Evolutionary conservation across 768 basidiomycete genomes (phyloP), one percentile per base, ranked within the genome.

Genomic region (Auricularia auricula-judae): DNA sequence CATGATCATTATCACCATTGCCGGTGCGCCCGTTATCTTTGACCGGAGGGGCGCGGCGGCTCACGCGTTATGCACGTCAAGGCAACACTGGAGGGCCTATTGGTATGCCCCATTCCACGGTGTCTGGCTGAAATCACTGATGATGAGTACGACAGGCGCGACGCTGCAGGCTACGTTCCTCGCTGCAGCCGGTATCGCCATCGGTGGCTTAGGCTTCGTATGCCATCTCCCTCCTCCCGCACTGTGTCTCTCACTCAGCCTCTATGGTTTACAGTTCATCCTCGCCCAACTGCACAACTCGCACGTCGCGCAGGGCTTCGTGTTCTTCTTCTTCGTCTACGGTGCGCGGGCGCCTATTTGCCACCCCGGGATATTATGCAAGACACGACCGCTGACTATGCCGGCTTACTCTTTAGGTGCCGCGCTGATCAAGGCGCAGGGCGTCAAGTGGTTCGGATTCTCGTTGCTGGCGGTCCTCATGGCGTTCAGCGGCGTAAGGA

Each of bases 271-370:
- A 23, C 23, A 59, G 56, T 59, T n/a, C 56, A 71, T 75, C 16
- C 67, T 74, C 1, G 72, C 74, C 23, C 69, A 74, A 36, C 66
- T 75, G 14, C 65, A 61, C 18, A 54, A 54, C 60, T 67, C 67
- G 34, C 70, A 67, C 21, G 71, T 74, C 51, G 72, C 72, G 1
- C 74, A 74, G 59, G 74, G 68, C 18, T 68, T 75, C 54, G 66
- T 73, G 3, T 72, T 73, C 47, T 70, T 67, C 18, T 23, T 70
- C 35, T 61, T 73, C 36, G 67, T 75, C n/a, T 75, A 72, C 58
- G 18, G 65, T 42, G 56, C 62, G 56, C 56, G 8, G 42, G 65
- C 68, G 2, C 53, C 66, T 54, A 34, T 51, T 39, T 36, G 16
- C 43, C 43, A 44, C 43, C 43, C 58, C 29, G 29, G 29, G 29